Conservation (phyloP, 306 rosid species). For the Malus sylvestris region DNA sequence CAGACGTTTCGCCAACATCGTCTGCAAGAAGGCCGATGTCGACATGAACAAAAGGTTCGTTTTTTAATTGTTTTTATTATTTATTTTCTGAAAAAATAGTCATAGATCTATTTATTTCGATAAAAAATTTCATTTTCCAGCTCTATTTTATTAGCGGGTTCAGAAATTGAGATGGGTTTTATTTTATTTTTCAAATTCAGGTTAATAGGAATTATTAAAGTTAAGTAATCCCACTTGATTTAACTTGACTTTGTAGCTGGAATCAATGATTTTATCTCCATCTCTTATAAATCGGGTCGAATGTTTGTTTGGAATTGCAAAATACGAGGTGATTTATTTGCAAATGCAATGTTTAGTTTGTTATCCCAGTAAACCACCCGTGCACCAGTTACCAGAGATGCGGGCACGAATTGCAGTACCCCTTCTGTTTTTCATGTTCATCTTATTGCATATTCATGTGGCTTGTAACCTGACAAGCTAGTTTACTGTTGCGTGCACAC, state of each 20-base stretch:
- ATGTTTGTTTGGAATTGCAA: not conserved
- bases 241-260: not conserved
- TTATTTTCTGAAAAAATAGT: not conserved
- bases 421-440: not conserved
- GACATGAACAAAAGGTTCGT: slow-evolving; percentile 54
- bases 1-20: slow-evolving; percentile 51
- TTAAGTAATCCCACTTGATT: not conserved
- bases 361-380: not conserved
- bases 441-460: not conserved
- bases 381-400: not conserved
- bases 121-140: not conserved
- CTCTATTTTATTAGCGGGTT: not conserved
- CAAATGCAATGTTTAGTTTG: not conserved
- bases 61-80: not conserved
- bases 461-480: not conserved
- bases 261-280: not conserved
- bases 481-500: not conserved
- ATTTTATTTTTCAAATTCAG: not conserved
- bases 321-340: not conserved
- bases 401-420: not conserved
- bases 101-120: not conserved
- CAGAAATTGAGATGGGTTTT: not conserved
- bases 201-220: not conserved
- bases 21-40: slow-evolving; percentile 60
- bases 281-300: not conserved